Evolutionary conservation across 805 yeast species (phyloP).

Genomic region (Wickerhamiella galacta): DNA sequence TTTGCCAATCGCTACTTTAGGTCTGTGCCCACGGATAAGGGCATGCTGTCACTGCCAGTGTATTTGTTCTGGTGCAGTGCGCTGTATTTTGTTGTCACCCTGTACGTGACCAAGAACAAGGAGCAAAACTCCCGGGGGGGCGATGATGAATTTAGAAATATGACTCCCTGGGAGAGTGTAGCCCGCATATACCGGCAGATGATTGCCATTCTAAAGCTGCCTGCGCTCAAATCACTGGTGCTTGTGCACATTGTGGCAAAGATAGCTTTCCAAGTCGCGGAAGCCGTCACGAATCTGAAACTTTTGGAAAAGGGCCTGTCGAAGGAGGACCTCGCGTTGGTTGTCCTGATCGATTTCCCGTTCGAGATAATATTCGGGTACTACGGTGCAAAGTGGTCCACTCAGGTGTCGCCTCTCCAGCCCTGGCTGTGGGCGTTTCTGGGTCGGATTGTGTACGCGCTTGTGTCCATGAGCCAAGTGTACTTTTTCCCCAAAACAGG

Average conservation of each 20-base stretch:
- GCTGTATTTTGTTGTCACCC: constrained; percentile 50
- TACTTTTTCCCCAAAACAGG: constrained; percentile 46
- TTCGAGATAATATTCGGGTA: constrained; percentile 91
- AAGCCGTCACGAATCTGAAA: constrained; percentile 86
- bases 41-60: constrained; percentile 53
- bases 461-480: constrained; percentile 57
- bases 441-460: constrained; percentile 65
- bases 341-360: constrained; percentile 89
- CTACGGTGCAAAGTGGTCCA: constrained; percentile 89
- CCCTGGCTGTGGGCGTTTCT: constrained; percentile 86
- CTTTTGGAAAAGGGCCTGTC: constrained; percentile 80
- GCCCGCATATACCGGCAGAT: constrained; percentile 21
- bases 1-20: constrained; percentile 80
- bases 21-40: constrained; percentile 38
- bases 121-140: constrained; percentile 3
- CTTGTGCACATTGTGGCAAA: constrained; percentile 64
- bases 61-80: constrained; percentile 70
- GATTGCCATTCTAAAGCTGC: constrained; percentile 28
- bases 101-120: constrained; percentile 27
- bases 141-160: neutral
- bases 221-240: constrained; percentile 59
- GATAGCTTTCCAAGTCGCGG: constrained; percentile 89
- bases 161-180: constrained; percentile 6
- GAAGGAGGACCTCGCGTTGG: constrained; percentile 82
- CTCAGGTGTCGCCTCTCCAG: constrained; percentile 45